These are phyloP conservation scores for Colletotrichum orchidophilum DNA, from an alignment of 2,329 filamentous ascomycete genomes.

Conservation along the genomic window DNA sequence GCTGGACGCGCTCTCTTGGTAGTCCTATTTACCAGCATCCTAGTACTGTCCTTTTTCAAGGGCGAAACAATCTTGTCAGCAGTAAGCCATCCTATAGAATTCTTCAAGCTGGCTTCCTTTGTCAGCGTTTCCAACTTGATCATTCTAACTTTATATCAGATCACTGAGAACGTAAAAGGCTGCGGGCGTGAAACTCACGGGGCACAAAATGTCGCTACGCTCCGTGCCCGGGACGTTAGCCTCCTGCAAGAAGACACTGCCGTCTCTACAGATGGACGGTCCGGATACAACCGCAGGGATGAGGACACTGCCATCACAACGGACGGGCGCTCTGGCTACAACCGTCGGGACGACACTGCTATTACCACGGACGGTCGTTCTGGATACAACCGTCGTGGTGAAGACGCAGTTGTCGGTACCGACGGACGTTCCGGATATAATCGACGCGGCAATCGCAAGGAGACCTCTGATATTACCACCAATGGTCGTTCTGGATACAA, in stretches of 20 bases:
- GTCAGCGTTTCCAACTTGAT: too few species aligned
- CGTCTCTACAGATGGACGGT: neutral
- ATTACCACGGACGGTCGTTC: neutral
- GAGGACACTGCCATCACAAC: too few species aligned
- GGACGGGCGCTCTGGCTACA: slow-evolving; percentile 1
- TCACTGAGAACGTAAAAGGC: neutral
- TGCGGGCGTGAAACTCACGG: neutral
- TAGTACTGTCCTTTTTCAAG: neutral
- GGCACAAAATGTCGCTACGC: neutral
- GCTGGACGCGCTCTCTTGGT: neutral
- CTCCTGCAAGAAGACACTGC: neutral
- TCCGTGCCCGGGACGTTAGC: neutral
- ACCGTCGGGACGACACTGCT: neutral
- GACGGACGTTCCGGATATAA: neutral
- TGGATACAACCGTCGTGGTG: neutral
- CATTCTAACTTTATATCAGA: neutral
- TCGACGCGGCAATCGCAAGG: neutral
- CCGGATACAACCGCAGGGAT: neutral
- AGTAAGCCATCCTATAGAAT: neutral
- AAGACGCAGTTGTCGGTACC: neutral
- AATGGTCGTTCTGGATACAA: neutral
- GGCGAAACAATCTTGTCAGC: neutral
- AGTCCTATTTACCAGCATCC: neutral
- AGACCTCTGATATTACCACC: neutral
- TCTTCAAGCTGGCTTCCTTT: neutral